Evolutionary conservation across 441 rosid genomes (phyloP), one percentile per base, ranked within the genome.

Genomic region (Arabidopsis hybrid): DNA sequence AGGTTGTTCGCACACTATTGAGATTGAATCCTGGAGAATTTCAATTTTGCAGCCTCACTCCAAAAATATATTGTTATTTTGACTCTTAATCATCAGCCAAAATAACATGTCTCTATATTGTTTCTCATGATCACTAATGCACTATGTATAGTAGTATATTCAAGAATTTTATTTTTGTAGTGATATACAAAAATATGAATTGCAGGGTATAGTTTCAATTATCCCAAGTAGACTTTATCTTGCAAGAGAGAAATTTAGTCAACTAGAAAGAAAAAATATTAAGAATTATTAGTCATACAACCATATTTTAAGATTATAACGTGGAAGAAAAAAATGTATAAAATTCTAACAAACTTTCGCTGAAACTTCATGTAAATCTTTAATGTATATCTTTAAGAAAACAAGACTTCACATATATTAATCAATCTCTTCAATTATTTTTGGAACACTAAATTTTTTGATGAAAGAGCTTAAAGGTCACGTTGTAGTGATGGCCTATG

Each of bases 381-480:
- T 53, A 13, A 46, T 17, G 0, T 10, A 64, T 39, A 46, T 57
- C 40, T 47, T 49, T 59, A 17, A 57, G 32, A 29, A 14, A 42
- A n/a, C 11, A 2, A 12, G 0, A 3, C 32, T 35, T 35, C 58
- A 18, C 55, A 43, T 26, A 50, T 9, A 74, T 10, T 3, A 73
- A 6, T 29, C 31, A 40, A 50, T 60, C 46, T 60, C 73, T 34
- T 47, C 5, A 60, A 29, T 40, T 49, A 17, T 17, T 29, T 46
- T 50, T 31, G 7, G 13, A 39, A 38, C 38, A 39, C 67, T 51
- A 7, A 40, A 67, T 4, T 1, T 4, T n/a, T 36, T 46, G 13
- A 76, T 76, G 80, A 76, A 64, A 76, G 80, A 64, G 7, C 65
- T 35, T 7, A 75, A 40, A 69, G 80, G 70, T 64, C 71, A 57